Evolutionary conservation across 129 eudicot genomes (phyloP), one percentile per base, ranked within the genome.

Genomic region (Gnaphalium uliginosum): DNA sequence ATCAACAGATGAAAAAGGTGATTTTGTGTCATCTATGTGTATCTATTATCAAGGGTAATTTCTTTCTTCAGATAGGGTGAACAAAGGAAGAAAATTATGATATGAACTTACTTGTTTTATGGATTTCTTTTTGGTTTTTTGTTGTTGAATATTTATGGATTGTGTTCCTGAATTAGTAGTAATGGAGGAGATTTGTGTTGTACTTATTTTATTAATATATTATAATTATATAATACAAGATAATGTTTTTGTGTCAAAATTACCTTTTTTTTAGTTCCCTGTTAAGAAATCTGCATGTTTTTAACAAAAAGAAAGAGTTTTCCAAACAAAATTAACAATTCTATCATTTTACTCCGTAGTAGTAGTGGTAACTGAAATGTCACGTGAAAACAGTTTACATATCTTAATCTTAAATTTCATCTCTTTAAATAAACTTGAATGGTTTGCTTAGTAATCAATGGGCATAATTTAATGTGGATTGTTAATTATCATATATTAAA

Each of bases 41-140:
- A 92, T 92, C 79, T 92, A 89, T 77, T 92, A 84, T 92, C 93
- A 86, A n/a, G 92, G 93, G 84, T 86, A 81, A 82, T 79, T 89
- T 89, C 87, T 85, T 89, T 86, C 80, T 84, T 87, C 83, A 87
- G 93, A 87, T 87, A 87, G 88, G 82, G 78, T 71, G 75, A 33
- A 78, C 65, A 82, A 74, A 73, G 80, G 77, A 80, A 74, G 83
- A 79, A 84, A 82, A 70, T 71, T 76, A 81, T 83, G 90, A 87
- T 83, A 81, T 85, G 75, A 82, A 92, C 81, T 66, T 80, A 83
- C 78, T 82, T 81, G 79, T 69, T 77, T 78, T 78, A 32, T 73
- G 81, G 75, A 19, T 72, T 67, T 78, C 65, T 63, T 27, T 63
- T 29, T 30, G 30, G 63, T 62, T 76, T 79, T 69, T 78, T 14